Percentiles rank a stretch among this genome's conserved stretches.
Evolutionary conservation across 78 protist genomes (phyloP).

Genomic region (Trichosphaerium sp.): DNA sequence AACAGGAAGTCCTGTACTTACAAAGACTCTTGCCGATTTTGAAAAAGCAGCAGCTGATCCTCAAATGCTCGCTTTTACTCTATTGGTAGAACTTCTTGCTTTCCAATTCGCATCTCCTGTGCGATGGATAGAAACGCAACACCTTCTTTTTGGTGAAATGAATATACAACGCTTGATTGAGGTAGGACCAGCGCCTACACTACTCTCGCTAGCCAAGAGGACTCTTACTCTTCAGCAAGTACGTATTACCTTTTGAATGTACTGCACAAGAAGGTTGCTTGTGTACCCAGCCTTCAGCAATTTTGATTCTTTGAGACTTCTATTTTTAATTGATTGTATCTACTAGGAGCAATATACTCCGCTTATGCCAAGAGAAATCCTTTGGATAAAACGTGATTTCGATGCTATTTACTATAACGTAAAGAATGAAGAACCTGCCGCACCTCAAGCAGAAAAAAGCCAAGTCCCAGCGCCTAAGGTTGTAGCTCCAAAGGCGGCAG

Average conservation of each 20-base stretch:
- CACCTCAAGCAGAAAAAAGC: background rate
- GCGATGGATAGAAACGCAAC: slow-evolving; percentile 63
- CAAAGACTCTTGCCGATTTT: too few species aligned
- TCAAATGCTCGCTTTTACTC: background rate
- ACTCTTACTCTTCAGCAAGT: background rate
- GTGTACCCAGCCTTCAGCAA: too few species aligned
- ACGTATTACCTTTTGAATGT: too few species aligned
- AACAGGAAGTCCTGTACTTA: background rate
- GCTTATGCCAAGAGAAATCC: background rate
- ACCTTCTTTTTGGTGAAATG: background rate
- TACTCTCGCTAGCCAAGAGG: slow-evolving; percentile 14
- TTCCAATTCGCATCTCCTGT: slow-evolving; percentile 73
- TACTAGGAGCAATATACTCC: too few species aligned
- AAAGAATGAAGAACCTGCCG: background rate
- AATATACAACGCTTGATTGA: slow-evolving; percentile 33
- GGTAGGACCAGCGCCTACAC: slow-evolving; percentile 51
- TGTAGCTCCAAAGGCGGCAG: background rate
- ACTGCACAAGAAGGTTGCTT: too few species aligned
- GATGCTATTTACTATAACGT: background rate
- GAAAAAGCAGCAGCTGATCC: too few species aligned
- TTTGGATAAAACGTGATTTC: background rate
- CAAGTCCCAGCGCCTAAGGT: slow-evolving; percentile 1
- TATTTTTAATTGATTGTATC: too few species aligned
- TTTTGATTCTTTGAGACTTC: too few species aligned
- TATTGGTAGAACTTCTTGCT: slow-evolving; percentile 55